Conservation (phyloP, 192 early-diverging fungal species). For the Linnemannia hyalina region DNA sequence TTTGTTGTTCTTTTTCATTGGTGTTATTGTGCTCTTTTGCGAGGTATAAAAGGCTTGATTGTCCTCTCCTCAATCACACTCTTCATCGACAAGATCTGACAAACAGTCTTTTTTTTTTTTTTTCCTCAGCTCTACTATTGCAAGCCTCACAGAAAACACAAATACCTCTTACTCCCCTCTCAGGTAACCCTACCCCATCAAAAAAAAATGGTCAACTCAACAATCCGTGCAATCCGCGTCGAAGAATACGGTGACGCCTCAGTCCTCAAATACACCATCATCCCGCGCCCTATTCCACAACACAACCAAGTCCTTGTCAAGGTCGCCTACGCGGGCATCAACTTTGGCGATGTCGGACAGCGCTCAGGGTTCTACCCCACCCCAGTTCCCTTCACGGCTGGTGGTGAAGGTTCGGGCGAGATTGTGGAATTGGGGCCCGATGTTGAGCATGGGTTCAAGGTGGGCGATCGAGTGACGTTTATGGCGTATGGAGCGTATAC, state of each 20-base stretch:
- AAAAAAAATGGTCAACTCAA: not conserved
- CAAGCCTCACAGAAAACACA: not conserved
- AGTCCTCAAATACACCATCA: slow-evolving; percentile 59
- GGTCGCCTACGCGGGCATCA: slow-evolving; percentile 82
- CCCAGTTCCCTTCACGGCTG: slow-evolving; percentile 71
- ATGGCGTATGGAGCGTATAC: slow-evolving; percentile 72
- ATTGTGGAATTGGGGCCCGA: slow-evolving; percentile 75
- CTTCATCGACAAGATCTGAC: no score
- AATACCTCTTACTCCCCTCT: not conserved
- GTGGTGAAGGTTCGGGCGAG: slow-evolving; percentile 82
- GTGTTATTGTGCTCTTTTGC: no score
- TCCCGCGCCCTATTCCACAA: slow-evolving; percentile 59
- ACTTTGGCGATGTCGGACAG: slow-evolving; percentile 91
- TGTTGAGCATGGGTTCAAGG: slow-evolving; percentile 63
- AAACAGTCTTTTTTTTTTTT: no score
- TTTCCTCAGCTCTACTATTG: no score
- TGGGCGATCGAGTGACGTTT: slow-evolving; percentile 86
- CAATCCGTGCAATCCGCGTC: slow-evolving; percentile 58
- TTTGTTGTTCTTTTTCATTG: no score
- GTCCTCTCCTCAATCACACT: no score
- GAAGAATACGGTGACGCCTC: slow-evolving; percentile 64
- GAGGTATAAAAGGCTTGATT: no score
- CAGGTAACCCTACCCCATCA: not conserved
- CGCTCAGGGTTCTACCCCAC: slow-evolving; percentile 79
- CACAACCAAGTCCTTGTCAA: slow-evolving; percentile 72